Evolutionary conservation across 176 grass and related monocot genomes (phyloP).

Genomic region (Aegilops sharonensis): DNA sequence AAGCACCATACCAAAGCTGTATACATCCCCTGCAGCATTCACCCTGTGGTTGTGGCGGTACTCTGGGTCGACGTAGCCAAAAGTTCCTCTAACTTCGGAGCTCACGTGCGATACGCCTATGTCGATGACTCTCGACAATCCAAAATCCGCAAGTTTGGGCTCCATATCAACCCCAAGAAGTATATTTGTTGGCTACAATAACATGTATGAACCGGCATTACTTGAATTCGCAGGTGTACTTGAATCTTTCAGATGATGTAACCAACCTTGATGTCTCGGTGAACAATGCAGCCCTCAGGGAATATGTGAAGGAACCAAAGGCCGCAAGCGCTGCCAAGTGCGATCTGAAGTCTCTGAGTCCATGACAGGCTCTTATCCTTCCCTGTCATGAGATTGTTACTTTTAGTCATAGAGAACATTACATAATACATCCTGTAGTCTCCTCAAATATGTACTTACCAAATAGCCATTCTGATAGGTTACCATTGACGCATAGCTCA

Average conservation of each 20-base stretch:
- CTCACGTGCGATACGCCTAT: slow-evolving; percentile 51
- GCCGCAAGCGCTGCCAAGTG: slow-evolving; percentile 57
- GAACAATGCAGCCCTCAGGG: slow-evolving; percentile 73
- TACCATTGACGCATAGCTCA: slow-evolving; percentile 61
- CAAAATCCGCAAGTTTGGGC: slow-evolving; percentile 66
- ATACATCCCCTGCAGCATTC: slow-evolving; percentile 67
- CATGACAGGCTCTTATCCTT: slow-evolving; percentile 64
- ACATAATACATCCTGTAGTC: neutral
- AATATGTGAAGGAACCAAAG: slow-evolving; percentile 82
- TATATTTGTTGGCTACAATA: slow-evolving; percentile 67
- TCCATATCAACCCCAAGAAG: slow-evolving; percentile 63
- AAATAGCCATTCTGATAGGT: slow-evolving; percentile 80
- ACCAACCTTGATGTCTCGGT: slow-evolving; percentile 74
- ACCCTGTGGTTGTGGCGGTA: slow-evolving; percentile 72
- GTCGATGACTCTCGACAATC: slow-evolving; percentile 57
- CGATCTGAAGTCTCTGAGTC: slow-evolving; percentile 63
- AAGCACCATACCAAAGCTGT: slow-evolving; percentile 74
- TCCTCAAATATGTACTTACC: slow-evolving; percentile 34
- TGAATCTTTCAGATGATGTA: neutral
- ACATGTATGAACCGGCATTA: neutral
- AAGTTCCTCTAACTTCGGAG: slow-evolving; percentile 76
- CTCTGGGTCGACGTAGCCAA: slow-evolving; percentile 74
- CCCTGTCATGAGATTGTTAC: slow-evolving; percentile 36
- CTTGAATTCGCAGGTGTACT: slow-evolving; percentile 14
- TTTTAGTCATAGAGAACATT: neutral